Conservation (phyloP, 352 stramenopile genomes). For the Phytophthora rubi region DNA sequence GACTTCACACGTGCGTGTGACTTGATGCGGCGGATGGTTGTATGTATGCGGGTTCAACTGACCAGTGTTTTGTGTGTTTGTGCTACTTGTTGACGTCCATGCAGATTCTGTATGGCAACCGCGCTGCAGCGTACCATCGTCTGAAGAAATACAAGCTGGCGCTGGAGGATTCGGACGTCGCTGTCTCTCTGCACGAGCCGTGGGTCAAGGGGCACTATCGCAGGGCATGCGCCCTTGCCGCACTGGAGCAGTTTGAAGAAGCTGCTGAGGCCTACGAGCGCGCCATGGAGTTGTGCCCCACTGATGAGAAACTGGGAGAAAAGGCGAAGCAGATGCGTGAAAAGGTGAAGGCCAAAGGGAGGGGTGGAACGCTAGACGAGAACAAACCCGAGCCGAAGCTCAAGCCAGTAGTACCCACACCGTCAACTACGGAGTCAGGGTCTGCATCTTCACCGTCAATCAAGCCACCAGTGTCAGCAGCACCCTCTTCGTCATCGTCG, state of each 20-base stretch:
- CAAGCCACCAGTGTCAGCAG: slow-evolving; percentile 23
- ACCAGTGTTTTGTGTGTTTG: not conserved
- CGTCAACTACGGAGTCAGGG: slow-evolving; percentile 6
- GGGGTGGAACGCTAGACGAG: not conserved
- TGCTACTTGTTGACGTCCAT: not conserved
- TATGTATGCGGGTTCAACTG: not conserved
- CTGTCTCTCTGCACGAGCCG: slow-evolving; percentile 64
- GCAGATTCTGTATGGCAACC: slow-evolving; percentile 87
- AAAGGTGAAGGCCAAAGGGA: slow-evolving; percentile 29
- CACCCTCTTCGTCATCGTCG: slow-evolving; percentile 6
- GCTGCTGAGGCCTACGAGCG: slow-evolving; percentile 72
- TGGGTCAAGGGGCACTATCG: slow-evolving; percentile 92
- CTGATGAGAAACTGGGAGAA: slow-evolving; percentile 62
- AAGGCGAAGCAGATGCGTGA: slow-evolving; percentile 76
- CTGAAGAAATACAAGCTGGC: slow-evolving; percentile 74
- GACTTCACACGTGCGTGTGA: slow-evolving; percentile 64
- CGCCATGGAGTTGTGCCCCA: slow-evolving; percentile 73
- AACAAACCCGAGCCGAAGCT: slow-evolving; percentile 17
- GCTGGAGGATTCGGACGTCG: slow-evolving; percentile 67
- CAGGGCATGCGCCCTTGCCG: slow-evolving; percentile 67
- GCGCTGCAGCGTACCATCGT: slow-evolving; percentile 74
- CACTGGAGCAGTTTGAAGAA: slow-evolving; percentile 66
- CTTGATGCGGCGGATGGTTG: not conserved
- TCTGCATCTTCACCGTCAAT: slow-evolving; percentile 25
- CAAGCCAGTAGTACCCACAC: slow-evolving; percentile 2